A percentile compares a stretch with the other conserved stretches of the same genome.
These are phyloP conservation scores for Pueraria montana DNA, from an alignment of 306 rosid genomes.

Conservation along the genomic window DNA sequence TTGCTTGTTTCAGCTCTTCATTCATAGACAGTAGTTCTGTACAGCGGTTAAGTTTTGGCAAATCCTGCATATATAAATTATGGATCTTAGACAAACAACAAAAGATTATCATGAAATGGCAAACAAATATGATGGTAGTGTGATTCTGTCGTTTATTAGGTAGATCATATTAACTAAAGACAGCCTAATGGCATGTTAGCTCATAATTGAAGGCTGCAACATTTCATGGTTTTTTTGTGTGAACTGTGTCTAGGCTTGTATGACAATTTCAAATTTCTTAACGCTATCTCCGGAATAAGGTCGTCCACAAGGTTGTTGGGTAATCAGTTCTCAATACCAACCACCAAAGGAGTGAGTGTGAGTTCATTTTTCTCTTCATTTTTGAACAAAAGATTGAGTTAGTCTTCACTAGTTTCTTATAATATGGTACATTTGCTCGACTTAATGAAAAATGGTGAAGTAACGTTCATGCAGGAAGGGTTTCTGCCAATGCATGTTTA, in stretches of 20 bases:
- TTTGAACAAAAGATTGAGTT: not conserved
- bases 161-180: not conserved
- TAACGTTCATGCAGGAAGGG: not conserved
- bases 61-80: constrained; percentile 61
- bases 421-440: constrained; percentile 18
- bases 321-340: not conserved
- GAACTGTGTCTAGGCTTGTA: not conserved
- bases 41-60: constrained; percentile 83
- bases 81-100: constrained; percentile 22
- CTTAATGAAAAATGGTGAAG: constrained; percentile 31
- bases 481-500: not conserved
- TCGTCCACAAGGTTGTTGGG: not conserved
- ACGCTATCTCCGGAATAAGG: not conserved
- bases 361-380: not conserved
- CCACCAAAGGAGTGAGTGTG: not conserved
- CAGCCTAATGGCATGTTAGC: not conserved
- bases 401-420: constrained; percentile 28
- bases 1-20: constrained; percentile 94
- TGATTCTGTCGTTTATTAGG: not conserved
- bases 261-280: not conserved
- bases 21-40: constrained; percentile 88
- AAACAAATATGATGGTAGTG: not conserved
- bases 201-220: not conserved
- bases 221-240: not conserved
- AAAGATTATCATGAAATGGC: constrained; percentile 15